Percentiles rank a stretch among this genome's conserved stretches.
Evolutionary conservation across 768 basidiomycete species (phyloP).

Genomic region (Rhodotorula taiwanensis): DNA sequence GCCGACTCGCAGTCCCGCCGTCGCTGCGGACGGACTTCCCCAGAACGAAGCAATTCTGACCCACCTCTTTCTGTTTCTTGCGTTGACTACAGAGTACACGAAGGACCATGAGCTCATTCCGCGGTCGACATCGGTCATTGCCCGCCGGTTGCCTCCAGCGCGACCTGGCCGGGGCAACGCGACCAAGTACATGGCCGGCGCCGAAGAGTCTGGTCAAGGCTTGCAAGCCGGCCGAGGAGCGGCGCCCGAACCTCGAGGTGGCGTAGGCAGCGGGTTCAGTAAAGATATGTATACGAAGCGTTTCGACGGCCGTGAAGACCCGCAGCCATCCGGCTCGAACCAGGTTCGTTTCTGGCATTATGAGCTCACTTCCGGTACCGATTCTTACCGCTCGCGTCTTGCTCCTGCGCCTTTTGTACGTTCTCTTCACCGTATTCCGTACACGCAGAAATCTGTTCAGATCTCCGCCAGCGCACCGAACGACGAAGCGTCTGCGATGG

Average conservation of each 20-base stretch:
- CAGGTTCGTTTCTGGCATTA: constrained; percentile 32
- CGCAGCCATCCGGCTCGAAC: constrained; percentile 7
- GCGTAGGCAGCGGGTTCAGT: constrained; percentile 17
- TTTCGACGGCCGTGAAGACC: constrained; percentile 78
- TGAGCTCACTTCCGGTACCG: not conserved
- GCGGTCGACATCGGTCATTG: constrained; percentile 86
- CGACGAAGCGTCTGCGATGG: constrained; percentile 91
- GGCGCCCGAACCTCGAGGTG: constrained; percentile 20
- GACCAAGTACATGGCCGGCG: constrained; percentile 45
- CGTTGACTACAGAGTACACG: constrained; percentile 62
- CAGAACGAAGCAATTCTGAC: no score
- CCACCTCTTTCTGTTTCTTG: not conserved
- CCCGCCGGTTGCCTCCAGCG: constrained; percentile 74
- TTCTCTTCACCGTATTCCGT: not conserved
- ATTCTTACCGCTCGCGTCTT: not conserved
- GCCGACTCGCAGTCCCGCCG: no score
- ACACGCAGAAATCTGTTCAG: constrained; percentile 6
- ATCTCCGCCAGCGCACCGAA: constrained; percentile 47
- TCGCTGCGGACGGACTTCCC: no score
- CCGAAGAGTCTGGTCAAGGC: constrained; percentile 37
- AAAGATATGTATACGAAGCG: constrained; percentile 64
- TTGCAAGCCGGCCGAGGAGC: constrained; percentile 18
- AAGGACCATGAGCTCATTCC: constrained; percentile 89
- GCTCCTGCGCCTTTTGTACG: not conserved
- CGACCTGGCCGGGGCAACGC: constrained; percentile 47